Evolutionary conservation across 1,139 yeast genomes (phyloP).

Genomic region (Hyphopichia buzzinii): DNA sequence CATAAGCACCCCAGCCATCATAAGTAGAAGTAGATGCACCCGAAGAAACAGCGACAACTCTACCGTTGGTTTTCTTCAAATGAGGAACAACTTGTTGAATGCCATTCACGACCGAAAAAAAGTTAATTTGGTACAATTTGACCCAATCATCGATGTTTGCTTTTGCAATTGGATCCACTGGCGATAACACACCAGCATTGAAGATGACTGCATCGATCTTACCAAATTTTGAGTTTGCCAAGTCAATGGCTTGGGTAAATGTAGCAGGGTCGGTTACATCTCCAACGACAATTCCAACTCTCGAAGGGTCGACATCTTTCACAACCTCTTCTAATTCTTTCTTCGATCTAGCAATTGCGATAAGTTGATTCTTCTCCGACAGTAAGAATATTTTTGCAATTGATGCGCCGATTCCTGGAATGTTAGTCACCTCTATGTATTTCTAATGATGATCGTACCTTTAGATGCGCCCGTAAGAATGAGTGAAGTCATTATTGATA

Average conservation of each 20-base stretch:
- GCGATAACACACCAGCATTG: conserved; percentile 87
- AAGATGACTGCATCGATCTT: conserved; percentile 68
- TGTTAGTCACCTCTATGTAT: conserved; percentile 11
- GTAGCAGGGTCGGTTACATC: conserved; percentile 55
- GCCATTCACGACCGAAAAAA: conserved; percentile 71
- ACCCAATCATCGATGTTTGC: conserved; percentile 60
- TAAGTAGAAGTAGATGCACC: conserved; percentile 72
- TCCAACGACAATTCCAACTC: conserved; percentile 61
- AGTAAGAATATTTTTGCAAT: conserved; percentile 56
- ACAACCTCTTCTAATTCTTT: conserved; percentile 44
- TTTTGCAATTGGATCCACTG: conserved; percentile 59
- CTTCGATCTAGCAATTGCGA: conserved; percentile 72
- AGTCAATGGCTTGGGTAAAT: conserved; percentile 38
- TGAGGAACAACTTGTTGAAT: conserved; percentile 58
- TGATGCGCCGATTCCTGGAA: conserved; percentile 71
- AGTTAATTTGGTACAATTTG: conserved; percentile 67
- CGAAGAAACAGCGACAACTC: conserved; percentile 73
- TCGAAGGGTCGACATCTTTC: conserved; percentile 41
- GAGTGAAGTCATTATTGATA: conserved; percentile 2
- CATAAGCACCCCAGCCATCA: conserved; percentile 86
- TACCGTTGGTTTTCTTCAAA: conserved; percentile 57
- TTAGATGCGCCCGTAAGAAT: conserved; percentile 73
- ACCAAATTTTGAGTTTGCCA: conserved; percentile 55
- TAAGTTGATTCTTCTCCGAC: conserved; percentile 42
- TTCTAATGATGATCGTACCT: conserved; percentile 25